Evolutionary conservation across 768 basidiomycete species (phyloP).

Genomic region (Amanita brunnescens): DNA sequence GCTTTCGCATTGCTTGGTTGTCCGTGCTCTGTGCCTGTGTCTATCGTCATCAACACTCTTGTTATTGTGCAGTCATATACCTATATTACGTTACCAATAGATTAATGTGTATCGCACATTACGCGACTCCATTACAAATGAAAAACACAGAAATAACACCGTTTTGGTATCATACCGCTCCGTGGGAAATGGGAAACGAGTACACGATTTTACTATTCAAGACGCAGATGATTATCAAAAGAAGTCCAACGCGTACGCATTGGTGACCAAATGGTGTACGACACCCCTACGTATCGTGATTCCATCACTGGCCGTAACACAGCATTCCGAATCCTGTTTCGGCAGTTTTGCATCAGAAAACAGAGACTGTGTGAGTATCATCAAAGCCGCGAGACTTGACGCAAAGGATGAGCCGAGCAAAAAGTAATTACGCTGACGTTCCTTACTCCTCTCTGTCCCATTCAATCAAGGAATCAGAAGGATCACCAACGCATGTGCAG

Average conservation of each 20-base stretch:
- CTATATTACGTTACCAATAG: slow-evolving; percentile 3
- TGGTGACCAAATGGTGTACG: background rate
- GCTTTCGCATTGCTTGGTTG: slow-evolving; percentile 5
- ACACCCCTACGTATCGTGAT: slow-evolving; percentile 1
- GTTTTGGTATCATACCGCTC: background rate
- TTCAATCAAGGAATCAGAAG: background rate
- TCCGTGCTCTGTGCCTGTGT: slow-evolving; percentile 5
- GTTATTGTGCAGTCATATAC: slow-evolving; percentile 5
- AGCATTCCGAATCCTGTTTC: background rate
- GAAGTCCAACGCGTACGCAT: background rate
- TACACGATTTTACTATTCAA: background rate
- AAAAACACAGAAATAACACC: background rate
- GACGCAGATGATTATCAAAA: background rate
- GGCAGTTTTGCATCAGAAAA: slow-evolving; percentile 3
- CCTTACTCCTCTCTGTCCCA: background rate
- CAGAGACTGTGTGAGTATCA: slow-evolving; percentile 1
- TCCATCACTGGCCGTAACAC: slow-evolving; percentile 4
- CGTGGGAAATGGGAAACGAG: slow-evolving; percentile 4
- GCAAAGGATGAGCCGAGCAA: background rate
- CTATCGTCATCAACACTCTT: slow-evolving; percentile 6
- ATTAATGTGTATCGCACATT: slow-evolving; percentile 5
- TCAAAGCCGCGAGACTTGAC: background rate
- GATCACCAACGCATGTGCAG: background rate
- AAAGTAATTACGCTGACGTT: background rate
- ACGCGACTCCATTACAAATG: background rate